A percentile compares a stretch with the other conserved stretches of the same genome.
Conservation (phyloP, 176 grass and related monocot genomes). For the Phoenix dactylifera region DNA sequence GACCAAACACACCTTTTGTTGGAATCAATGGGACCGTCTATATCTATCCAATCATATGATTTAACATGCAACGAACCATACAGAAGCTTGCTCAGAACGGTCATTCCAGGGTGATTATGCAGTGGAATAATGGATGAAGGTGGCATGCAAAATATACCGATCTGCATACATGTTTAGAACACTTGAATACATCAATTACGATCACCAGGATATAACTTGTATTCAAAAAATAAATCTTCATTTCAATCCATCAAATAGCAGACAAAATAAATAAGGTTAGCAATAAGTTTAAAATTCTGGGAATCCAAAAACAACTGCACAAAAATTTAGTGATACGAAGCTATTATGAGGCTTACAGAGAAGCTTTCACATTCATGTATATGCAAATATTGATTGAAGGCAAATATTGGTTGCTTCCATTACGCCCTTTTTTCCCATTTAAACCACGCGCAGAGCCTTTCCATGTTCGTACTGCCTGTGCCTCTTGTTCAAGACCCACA, state of each 20-base stretch:
- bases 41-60: slow-evolving; percentile 89
- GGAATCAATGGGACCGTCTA: slow-evolving; percentile 33
- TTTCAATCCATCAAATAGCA: background rate
- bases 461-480: slow-evolving; percentile 65
- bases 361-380: slow-evolving; percentile 88
- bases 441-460: slow-evolving; percentile 36
- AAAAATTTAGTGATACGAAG: background rate
- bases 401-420: slow-evolving; percentile 38
- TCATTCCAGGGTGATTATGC: slow-evolving; percentile 98
- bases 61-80: slow-evolving; percentile 72
- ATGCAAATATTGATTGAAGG: slow-evolving; percentile 82
- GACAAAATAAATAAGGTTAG: background rate
- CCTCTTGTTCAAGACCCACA: slow-evolving; percentile 82
- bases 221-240: too few relatives aligned
- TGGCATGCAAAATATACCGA: slow-evolving; percentile 99
- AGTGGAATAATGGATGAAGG: slow-evolving; percentile 88
- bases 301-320: background rate
- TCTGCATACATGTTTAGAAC: slow-evolving; percentile 30
- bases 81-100: slow-evolving; percentile 95
- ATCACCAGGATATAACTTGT: too few relatives aligned
- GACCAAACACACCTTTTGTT: slow-evolving; percentile 42
- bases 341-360: slow-evolving; percentile 51
- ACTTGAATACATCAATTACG: too few relatives aligned
- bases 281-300: too few relatives aligned
- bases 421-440: slow-evolving; percentile 71